A percentile compares a stretch with the other conserved stretches of the same genome.
Conservation (phyloP, 129 eudicot species). For the Escallonia rubra region DNA sequence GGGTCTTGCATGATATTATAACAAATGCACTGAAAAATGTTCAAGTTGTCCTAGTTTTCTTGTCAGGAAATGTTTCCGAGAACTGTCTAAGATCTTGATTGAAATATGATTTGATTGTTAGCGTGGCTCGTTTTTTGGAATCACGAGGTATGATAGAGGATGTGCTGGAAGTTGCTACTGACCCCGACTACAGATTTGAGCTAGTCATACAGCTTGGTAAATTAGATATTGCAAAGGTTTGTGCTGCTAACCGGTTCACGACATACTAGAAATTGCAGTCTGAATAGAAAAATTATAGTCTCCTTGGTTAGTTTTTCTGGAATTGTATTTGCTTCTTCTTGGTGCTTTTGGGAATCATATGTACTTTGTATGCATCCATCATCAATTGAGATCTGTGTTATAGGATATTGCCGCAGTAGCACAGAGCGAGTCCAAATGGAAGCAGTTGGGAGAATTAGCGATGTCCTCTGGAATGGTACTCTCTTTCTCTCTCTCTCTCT, state of each 20-base stretch:
- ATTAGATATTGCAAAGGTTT: conserved; percentile 77
- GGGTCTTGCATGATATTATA: no score
- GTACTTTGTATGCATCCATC: background rate
- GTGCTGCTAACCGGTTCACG: background rate
- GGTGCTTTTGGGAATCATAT: no score
- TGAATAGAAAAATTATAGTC: background rate
- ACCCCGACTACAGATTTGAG: conserved; percentile 83
- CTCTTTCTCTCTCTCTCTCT: background rate
- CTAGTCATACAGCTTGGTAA: conserved; percentile 83
- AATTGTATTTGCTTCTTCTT: no score
- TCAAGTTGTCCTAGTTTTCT: no score
- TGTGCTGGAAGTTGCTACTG: conserved; percentile 83
- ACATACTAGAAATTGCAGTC: background rate
- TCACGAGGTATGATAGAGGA: no score
- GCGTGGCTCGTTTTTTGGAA: conserved; percentile 87
- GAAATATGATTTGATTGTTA: conserved; percentile 18
- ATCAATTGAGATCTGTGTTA: conserved; percentile 16
- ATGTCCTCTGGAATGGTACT: conserved; percentile 87
- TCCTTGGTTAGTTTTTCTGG: background rate
- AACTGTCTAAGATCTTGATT: conserved; percentile 11
- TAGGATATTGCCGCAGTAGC: conserved; percentile 78
- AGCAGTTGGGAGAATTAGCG: conserved; percentile 91
- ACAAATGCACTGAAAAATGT: no score
- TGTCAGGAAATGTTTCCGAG: no score
- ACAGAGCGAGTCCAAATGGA: conserved; percentile 87